Percentiles rank a stretch among this genome's conserved stretches.
Conservation (phyloP, 1,284 basidiomycete genomes). For the Hypsizygus ulmarius region DNA sequence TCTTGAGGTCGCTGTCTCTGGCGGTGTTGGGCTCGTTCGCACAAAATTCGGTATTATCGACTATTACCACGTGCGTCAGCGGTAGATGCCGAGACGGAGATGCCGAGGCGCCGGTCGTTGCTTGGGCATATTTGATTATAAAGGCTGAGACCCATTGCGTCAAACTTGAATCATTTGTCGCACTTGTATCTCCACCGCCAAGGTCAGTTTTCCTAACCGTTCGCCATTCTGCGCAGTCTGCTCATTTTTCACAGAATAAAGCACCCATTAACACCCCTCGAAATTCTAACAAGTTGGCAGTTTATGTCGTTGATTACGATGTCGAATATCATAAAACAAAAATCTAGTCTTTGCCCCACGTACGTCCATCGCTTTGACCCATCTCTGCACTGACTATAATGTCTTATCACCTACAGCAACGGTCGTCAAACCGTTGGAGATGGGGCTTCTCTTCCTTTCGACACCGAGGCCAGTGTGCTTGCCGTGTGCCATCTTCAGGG, state of each 20-base stretch:
- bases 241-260: constrained; percentile 10
- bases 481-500: constrained; percentile 81
- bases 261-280: constrained; percentile 11
- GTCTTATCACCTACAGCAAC: constrained; percentile 58
- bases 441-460: constrained; percentile 77
- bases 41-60: constrained; percentile 12
- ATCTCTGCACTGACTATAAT: constrained; percentile 29
- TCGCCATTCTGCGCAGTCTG: not conserved
- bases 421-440: constrained; percentile 90
- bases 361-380: constrained; percentile 43
- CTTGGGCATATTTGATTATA: constrained; percentile 17
- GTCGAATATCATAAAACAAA: constrained; percentile 68
- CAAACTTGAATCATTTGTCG: not conserved
- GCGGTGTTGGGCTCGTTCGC: constrained; percentile 29
- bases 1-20: constrained; percentile 36
- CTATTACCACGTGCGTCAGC: constrained; percentile 12
- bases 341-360: constrained; percentile 90
- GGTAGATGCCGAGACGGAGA: constrained; percentile 15
- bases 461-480: constrained; percentile 76
- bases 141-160: constrained; percentile 13
- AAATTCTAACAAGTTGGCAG: constrained; percentile 70
- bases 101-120: constrained; percentile 13
- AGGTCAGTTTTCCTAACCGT: constrained; percentile 5
- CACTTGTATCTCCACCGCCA: constrained; percentile 12
- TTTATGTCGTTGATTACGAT: constrained; percentile 67